Base-by-base conservation (phyloP, 441 rosid species). In the Cnidoscolus chayamansa region DNA sequence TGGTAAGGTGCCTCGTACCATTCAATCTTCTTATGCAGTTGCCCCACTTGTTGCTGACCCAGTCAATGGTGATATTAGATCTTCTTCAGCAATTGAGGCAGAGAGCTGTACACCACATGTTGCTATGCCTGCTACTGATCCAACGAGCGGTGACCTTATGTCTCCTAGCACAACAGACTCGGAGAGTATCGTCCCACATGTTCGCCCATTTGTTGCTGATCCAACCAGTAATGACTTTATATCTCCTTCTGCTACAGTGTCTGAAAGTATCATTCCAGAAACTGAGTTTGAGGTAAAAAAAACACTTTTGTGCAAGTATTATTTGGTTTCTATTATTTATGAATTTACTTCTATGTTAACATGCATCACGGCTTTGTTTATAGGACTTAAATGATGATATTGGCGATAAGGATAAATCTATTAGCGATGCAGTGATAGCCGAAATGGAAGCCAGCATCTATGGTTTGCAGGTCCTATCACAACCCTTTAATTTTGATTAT, bases 381-480 rank as follows among this genome's bases (percentile, higher is more conserved):
- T 74, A 90, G 96, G 88, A 83, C 65, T 79, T 74, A 65, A 76
- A 81, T 30, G 71, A 67, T 67, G 83, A 75, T 74, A 77, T 1
- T 55, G 74, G 16, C 68, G 76, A 82, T 65, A 80, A 78, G 61
- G 84, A 83, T 19, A 76, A 72, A 32, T 76, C 74, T 48, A 78
- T 79, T 20, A 81, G 82, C 63, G 91, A 88, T 54, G 77, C 84
- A 45, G 17, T 78, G 79, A 82, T 84, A 62, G 93, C 84, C 79
- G 94, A 92, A 87, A 86, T 90, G 84, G 93, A 92, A 83, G 98
- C 96, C 32, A 82, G 87, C 80, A 84, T 78, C 65, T 92, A 88
- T 72, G 94, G 98, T 48, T 85, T 92, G 84, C 96, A 90, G 93
- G 98, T 92, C 78, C 49, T 63, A 35, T 71, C 25, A 1, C 72